These are phyloP conservation scores for Fomes fomentarius DNA, from an alignment of 1,284 basidiomycete species.

Conservation along the genomic window DNA sequence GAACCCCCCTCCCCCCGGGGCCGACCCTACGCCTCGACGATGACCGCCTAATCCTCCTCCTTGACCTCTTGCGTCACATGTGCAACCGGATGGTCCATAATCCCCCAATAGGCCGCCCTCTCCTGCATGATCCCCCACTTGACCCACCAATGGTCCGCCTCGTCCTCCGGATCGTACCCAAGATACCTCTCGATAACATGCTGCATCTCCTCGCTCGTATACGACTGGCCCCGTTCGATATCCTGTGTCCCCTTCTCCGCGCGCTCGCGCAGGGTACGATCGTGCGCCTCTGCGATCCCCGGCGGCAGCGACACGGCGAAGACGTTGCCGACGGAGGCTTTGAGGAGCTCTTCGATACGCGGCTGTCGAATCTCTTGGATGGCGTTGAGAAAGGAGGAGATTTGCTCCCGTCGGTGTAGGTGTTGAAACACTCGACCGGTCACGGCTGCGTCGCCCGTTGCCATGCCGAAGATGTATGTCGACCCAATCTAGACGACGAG, in stretches of 20 bases:
- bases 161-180: slow-evolving; percentile 40
- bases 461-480: slow-evolving; percentile 51
- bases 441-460: slow-evolving; percentile 59
- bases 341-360: slow-evolving; percentile 23
- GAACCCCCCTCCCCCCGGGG: no score
- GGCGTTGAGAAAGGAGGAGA: slow-evolving; percentile 51
- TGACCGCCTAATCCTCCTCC: not conserved
- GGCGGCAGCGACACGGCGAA: slow-evolving; percentile 26
- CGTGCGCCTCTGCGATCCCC: slow-evolving; percentile 16
- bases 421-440: slow-evolving; percentile 62
- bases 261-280: slow-evolving; percentile 11
- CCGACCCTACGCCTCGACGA: not conserved
- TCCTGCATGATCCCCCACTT: slow-evolving; percentile 39
- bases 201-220: slow-evolving; percentile 23
- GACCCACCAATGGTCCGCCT: slow-evolving; percentile 42
- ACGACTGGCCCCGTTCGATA: slow-evolving; percentile 6
- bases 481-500: slow-evolving; percentile 46
- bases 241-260: slow-evolving; percentile 16
- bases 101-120: slow-evolving; percentile 23
- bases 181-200: slow-evolving; percentile 26
- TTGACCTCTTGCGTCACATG: not conserved
- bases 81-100: not conserved
- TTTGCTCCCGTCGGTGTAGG: slow-evolving; percentile 51
- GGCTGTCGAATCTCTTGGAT: slow-evolving; percentile 48
- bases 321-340: slow-evolving; percentile 25